phyloP scores from a whole-genome alignment of 805 yeast species.

The Metschnikowia continentalis region DNA sequence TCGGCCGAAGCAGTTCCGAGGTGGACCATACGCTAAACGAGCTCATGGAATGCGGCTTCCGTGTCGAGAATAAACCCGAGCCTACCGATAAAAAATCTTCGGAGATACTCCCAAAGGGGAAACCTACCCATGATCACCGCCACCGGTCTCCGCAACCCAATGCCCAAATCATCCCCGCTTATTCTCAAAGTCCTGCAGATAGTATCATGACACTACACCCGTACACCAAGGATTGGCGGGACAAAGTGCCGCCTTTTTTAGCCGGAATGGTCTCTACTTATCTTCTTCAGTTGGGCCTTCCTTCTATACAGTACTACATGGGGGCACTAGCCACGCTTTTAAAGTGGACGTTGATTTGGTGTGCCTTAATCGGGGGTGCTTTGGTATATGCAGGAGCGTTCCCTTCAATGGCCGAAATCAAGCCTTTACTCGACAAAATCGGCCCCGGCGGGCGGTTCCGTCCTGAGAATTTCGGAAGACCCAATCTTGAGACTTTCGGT shows the following conservation, averaged over 20 bases:
- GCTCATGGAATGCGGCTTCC: constrained; percentile 29
- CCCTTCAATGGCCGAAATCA: not conserved
- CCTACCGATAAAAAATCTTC: not conserved
- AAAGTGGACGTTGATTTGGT: constrained; percentile 25
- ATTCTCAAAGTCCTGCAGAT: not conserved
- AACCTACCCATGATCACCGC: not conserved
- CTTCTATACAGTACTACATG: constrained; percentile 21
- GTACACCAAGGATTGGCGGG: not conserved
- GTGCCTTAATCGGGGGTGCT: constrained; percentile 19
- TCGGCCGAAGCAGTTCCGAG: constrained; percentile 20
- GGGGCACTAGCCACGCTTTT: constrained; percentile 17
- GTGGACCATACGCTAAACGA: constrained; percentile 29
- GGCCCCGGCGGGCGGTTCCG: not conserved
- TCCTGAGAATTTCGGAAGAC: not conserved
- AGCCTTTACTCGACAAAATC: not conserved
- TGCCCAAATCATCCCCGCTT: not conserved
- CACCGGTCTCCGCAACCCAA: not conserved
- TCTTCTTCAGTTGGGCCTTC: constrained; percentile 20
- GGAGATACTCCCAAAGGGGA: not conserved
- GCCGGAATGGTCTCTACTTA: constrained; percentile 25
- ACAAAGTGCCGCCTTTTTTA: constrained; percentile 18
- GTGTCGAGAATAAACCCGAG: constrained; percentile 8
- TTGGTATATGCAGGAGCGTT: constrained; percentile 30
- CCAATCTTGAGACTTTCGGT: not conserved
- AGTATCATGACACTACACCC: not conserved